Evolutionary conservation across 306 rosid species (phyloP).

Genomic region (Rosa chinensis): DNA sequence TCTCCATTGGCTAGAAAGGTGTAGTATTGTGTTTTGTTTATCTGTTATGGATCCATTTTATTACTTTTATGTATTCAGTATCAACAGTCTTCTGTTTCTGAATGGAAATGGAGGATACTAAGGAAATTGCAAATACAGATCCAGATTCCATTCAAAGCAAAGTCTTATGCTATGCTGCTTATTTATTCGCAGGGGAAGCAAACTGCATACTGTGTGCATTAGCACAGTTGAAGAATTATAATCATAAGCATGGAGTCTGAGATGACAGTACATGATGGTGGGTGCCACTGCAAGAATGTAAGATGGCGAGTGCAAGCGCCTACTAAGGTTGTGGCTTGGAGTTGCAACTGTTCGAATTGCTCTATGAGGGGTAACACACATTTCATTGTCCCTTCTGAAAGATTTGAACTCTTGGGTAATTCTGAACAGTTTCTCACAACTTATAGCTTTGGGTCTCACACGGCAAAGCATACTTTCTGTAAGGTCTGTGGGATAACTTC

Average conservation of each 20-base stretch:
- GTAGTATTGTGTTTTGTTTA: neutral
- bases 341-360: constrained; percentile 80
- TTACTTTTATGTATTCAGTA: neutral
- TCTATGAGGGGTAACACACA: constrained; percentile 65
- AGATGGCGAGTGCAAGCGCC: constrained; percentile 72
- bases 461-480: constrained; percentile 84
- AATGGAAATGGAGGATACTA: neutral
- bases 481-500: constrained; percentile 88
- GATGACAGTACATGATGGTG: constrained; percentile 62
- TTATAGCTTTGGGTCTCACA: constrained; percentile 74
- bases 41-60: neutral
- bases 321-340: constrained; percentile 63
- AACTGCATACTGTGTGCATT: neutral
- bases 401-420: constrained; percentile 64
- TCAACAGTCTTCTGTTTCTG: neutral
- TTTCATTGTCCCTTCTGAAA: constrained; percentile 58
- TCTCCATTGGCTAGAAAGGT: neutral
- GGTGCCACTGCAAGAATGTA: constrained; percentile 85
- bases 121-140: neutral
- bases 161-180: neutral
- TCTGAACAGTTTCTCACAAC: constrained; percentile 64
- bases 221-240: constrained; percentile 5
- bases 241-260: constrained; percentile 54
- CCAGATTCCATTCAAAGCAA: neutral
- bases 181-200: neutral